These are phyloP conservation scores for Tricholoma hemisulphureum DNA, from an alignment of 768 basidiomycete genomes.

Conservation along the genomic window DNA sequence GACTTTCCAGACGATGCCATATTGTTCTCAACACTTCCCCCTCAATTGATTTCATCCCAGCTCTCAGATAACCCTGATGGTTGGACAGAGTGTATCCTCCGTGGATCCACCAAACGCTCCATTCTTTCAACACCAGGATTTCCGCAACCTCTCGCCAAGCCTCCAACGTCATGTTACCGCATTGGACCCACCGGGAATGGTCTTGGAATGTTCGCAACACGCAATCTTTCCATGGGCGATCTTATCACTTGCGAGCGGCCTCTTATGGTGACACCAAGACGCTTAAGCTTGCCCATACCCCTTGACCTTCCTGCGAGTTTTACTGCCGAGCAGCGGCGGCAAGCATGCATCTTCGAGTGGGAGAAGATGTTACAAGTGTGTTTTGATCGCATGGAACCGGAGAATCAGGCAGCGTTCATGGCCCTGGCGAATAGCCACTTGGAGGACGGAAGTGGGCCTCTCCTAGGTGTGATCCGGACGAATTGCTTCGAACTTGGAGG, in stretches of 20 bases:
- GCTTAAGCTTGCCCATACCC: slow-evolving; percentile 13
- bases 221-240: slow-evolving; percentile 21
- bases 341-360: slow-evolving; percentile 11
- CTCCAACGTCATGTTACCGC: slow-evolving; percentile 9
- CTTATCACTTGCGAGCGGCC: slow-evolving; percentile 22
- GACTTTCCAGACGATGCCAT: slow-evolving; percentile 12
- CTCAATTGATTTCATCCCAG: not conserved
- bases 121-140: slow-evolving; percentile 13
- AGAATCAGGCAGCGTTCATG: slow-evolving; percentile 28
- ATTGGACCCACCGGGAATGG: slow-evolving; percentile 15
- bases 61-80: slow-evolving; percentile 7
- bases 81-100: slow-evolving; percentile 17
- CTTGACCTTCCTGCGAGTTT: slow-evolving; percentile 9
- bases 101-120: slow-evolving; percentile 3
- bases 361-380: slow-evolving; percentile 22
- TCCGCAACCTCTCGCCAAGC: slow-evolving; percentile 8
- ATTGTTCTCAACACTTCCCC: slow-evolving; percentile 7
- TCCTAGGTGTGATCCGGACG: slow-evolving; percentile 33
- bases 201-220: slow-evolving; percentile 24
- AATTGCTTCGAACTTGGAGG: slow-evolving; percentile 28
- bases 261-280: slow-evolving; percentile 17
- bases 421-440: slow-evolving; percentile 30
- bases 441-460: slow-evolving; percentile 33
- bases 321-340: slow-evolving; percentile 1
- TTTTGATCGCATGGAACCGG: slow-evolving; percentile 24